Conservation (phyloP, 768 basidiomycete genomes). For the Rhizopogon rudus region DNA sequence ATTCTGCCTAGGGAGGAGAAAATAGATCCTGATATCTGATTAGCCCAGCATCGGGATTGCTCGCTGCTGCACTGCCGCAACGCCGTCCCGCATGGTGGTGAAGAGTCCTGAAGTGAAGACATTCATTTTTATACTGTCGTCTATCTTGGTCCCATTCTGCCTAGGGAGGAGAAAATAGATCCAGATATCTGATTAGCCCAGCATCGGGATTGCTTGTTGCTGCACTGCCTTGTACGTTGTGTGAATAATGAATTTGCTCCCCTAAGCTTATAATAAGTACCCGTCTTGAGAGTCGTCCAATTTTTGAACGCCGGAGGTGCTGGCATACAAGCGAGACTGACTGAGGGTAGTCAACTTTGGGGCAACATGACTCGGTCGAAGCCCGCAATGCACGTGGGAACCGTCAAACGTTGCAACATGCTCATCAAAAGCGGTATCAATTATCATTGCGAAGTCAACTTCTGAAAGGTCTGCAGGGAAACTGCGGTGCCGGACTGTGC, state of each 20-base stretch:
- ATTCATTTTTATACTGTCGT: conserved; percentile 85
- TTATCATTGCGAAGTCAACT: not conserved
- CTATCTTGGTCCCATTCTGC: conserved; percentile 67
- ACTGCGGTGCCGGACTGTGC: not conserved
- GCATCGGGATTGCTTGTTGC: not conserved
- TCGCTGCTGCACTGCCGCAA: conserved; percentile 4
- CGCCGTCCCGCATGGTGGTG: conserved; percentile 37
- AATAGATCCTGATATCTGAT: conserved; percentile 15
- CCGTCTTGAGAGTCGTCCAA: not conserved
- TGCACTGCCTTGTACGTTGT: not conserved
- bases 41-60: not conserved
- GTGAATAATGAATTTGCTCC: not conserved
- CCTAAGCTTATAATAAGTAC: too few relatives aligned
- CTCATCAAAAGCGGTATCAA: not conserved
- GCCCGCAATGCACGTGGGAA: not conserved
- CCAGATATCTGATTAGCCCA: conserved; percentile 10
- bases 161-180: conserved; percentile 45
- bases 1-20: conserved; percentile 60
- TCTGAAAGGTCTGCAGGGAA: not conserved
- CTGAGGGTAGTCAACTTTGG: not conserved
- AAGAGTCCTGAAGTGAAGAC: conserved; percentile 74
- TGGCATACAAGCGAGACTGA: not conserved
- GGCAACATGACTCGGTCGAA: not conserved
- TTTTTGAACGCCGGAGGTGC: not conserved
- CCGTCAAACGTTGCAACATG: not conserved